phyloP scores from a whole-genome alignment of 768 basidiomycete genomes.

The Xerocomus brunneocitrinus region DNA sequence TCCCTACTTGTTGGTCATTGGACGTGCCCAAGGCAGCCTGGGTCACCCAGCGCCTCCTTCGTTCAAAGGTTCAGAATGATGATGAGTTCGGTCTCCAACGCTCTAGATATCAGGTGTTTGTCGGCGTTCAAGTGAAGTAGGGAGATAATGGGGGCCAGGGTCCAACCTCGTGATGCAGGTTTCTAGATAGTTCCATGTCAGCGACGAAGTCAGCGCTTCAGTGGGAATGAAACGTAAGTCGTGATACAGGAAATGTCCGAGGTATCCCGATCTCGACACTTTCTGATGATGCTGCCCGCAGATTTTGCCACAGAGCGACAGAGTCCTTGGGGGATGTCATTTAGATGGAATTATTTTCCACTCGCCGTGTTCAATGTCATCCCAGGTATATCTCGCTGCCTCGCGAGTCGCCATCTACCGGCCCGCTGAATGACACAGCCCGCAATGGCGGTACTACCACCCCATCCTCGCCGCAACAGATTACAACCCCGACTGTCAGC shows the following conservation, averaged over 20 bases:
- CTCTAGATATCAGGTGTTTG: neutral
- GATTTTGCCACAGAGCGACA: too few species aligned
- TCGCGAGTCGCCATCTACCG: slow-evolving; percentile 23
- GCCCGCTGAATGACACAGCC: slow-evolving; percentile 28
- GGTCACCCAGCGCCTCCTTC: too few species aligned
- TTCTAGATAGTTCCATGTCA: neutral
- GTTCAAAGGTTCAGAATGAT: neutral
- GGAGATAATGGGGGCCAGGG: too few species aligned
- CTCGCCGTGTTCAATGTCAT: too few species aligned
- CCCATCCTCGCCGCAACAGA: slow-evolving; percentile 9
- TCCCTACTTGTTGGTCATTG: neutral
- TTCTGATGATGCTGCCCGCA: too few species aligned
- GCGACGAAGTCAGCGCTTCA: too few species aligned
- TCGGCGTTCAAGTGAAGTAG: neutral
- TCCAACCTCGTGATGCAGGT: neutral
- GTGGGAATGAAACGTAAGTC: too few species aligned
- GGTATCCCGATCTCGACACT: too few species aligned
- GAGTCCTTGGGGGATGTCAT: too few species aligned
- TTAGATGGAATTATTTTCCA: slow-evolving; percentile 15
- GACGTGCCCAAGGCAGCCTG: too few species aligned
- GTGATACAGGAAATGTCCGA: too few species aligned
- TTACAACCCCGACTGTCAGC: slow-evolving; percentile 41
- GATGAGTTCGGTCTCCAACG: too few species aligned
- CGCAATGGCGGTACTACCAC: slow-evolving; percentile 17
- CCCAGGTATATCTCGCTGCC: slow-evolving; percentile 14